Evolutionary conservation across 2,329 filamentous ascomycete genomes (phyloP), one percentile per base, ranked within the genome.

Genomic region (Geoglossum cookeanum): DNA sequence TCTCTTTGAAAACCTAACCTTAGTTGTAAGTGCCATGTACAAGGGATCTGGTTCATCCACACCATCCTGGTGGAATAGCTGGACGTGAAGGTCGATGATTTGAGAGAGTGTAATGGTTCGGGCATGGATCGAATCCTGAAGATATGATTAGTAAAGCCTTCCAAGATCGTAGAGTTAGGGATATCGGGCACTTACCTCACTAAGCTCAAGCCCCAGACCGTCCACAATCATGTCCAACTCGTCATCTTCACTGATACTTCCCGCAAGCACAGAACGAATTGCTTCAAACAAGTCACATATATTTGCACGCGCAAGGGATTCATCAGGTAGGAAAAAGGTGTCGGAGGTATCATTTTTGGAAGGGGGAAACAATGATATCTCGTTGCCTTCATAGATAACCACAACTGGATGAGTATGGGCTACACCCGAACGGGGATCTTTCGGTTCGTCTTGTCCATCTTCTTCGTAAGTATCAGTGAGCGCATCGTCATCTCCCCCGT

Each of bases 321-420:
- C 71, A 62, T 83, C 75, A 61, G 76, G 71, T 27, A 83, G 69
- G 48, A 83, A 77, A 60, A 74, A 81, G 0, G 72, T 74, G 60
- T 78, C 73, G 5, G 77, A 73, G 33, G 74, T 71, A 57, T 78
- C 75, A 58, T 73, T 71, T 59, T 74, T 72, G 27, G 70, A 69
- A 2, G 76, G 78, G 39, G 78, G 77, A 62, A 83, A 83, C 6
- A 83, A 66, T 13, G 74, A 77, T 60, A 81, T 78, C 57, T 78
- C 74, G 55, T 70, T 71, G 13, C 73, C 74, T 59, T 75, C 72
- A 63, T 80, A 83, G n/a, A 73, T 64, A 17, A 83, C 71, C 45
- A 73, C 72, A 17, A 80, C 72, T 52, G 75, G 71, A 65, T 77
- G 68, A 13, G 72, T 44, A n/a, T 22, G 62, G 63, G 49, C 49